phyloP scores from a whole-genome alignment of 2,329 filamentous ascomycete genomes.

The Fusarium abutilonis region DNA sequence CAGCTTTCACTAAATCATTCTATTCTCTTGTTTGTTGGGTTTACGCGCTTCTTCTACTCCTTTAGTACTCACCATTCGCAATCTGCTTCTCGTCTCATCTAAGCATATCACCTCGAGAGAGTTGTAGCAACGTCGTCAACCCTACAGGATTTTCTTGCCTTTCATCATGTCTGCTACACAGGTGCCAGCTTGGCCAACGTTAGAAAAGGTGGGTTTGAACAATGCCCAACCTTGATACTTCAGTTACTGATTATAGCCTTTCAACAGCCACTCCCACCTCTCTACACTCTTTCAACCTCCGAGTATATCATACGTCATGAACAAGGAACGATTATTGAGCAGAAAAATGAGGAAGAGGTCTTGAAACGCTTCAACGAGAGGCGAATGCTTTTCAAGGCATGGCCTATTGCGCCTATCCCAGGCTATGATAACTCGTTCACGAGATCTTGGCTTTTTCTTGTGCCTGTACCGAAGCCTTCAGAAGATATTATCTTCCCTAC shows the following conservation, averaged over 20 bases:
- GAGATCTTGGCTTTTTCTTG: conserved; percentile 49
- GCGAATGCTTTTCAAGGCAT: conserved; percentile 36
- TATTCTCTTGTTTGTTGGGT: too few species aligned
- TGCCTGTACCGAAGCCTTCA: conserved; percentile 36
- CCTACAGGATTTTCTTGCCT: not conserved
- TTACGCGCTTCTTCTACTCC: not conserved
- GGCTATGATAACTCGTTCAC: conserved; percentile 45
- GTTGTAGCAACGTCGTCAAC: not conserved
- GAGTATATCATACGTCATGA: conserved; percentile 41
- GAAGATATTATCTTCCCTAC: conserved; percentile 43
- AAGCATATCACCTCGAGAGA: not conserved
- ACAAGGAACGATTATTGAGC: conserved; percentile 49
- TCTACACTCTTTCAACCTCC: conserved; percentile 43
- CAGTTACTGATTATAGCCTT: conserved; percentile 14
- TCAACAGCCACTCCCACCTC: conserved; percentile 20
- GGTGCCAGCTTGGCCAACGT: not conserved
- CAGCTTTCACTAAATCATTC: not conserved
- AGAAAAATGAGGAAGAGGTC: conserved; percentile 46
- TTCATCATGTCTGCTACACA: conserved; percentile 3
- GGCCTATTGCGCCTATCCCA: conserved; percentile 48
- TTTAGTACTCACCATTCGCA: not conserved
- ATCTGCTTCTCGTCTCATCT: not conserved
- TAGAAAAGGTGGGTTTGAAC: conserved; percentile 14
- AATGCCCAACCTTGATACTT: not conserved
- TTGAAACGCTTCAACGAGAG: conserved; percentile 45